phyloP scores from a whole-genome alignment of 805 yeast species.

The Spathaspora sp. region DNA sequence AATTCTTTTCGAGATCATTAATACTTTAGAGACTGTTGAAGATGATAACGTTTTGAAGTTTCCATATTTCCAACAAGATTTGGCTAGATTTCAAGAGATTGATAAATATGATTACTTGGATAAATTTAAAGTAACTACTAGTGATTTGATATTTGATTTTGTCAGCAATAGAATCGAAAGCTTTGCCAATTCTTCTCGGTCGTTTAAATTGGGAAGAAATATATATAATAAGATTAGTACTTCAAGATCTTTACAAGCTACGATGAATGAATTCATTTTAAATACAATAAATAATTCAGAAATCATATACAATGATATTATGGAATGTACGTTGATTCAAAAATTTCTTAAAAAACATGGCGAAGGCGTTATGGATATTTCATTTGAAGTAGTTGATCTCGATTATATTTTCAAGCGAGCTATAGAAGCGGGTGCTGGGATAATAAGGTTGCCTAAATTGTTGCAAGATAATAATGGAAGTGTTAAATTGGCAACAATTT shows the following conservation, averaged over 20 bases:
- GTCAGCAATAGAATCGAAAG: slow-evolving; percentile 21
- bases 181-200: neutral
- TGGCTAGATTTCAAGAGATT: slow-evolving; percentile 15
- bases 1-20: slow-evolving; percentile 46
- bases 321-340: slow-evolving; percentile 15
- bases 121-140: slow-evolving; percentile 8
- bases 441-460: slow-evolving; percentile 22
- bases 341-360: slow-evolving; percentile 50
- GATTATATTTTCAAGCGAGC: slow-evolving; percentile 45
- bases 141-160: slow-evolving; percentile 38
- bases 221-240: slow-evolving; percentile 11
- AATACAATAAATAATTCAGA: slow-evolving; percentile 15
- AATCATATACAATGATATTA: slow-evolving; percentile 13
- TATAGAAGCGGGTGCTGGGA: slow-evolving; percentile 47
- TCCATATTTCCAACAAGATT: slow-evolving; percentile 12
- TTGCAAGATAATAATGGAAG: slow-evolving; percentile 46
- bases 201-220: slow-evolving; percentile 7
- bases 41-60: slow-evolving; percentile 11
- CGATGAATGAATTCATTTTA: slow-evolving; percentile 9
- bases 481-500: slow-evolving; percentile 46
- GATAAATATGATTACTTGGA: slow-evolving; percentile 14
- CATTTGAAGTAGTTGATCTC: slow-evolving; percentile 58
- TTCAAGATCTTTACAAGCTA: slow-evolving; percentile 10
- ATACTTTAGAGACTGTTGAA: slow-evolving; percentile 29
- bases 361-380: slow-evolving; percentile 76